phyloP scores from a whole-genome alignment of 306 rosid species.

The Dryas alaskensis region DNA sequence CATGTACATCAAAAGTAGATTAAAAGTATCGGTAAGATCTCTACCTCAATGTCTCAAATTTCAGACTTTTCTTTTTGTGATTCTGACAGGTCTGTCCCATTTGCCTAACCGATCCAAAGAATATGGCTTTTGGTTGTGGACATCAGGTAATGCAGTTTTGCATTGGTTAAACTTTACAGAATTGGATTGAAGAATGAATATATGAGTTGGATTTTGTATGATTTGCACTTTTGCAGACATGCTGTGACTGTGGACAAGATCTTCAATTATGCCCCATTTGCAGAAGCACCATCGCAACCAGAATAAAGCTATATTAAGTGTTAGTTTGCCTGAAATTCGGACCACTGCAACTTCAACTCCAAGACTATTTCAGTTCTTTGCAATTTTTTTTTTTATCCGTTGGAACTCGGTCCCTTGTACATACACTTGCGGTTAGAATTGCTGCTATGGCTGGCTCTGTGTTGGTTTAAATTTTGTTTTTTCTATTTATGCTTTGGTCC shows the following conservation, averaged over 20 bases:
- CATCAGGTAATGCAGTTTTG: slow-evolving; percentile 62
- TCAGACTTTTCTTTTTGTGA: slow-evolving; percentile 14
- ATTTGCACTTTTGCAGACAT: slow-evolving; percentile 55
- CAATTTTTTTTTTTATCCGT: slow-evolving; percentile 19
- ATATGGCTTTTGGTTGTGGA: slow-evolving; percentile 96
- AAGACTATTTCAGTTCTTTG: slow-evolving; percentile 13
- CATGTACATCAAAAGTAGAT: neutral
- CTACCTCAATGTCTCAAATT: slow-evolving; percentile 1
- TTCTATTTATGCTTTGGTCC: neutral
- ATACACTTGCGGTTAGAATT: slow-evolving; percentile 22
- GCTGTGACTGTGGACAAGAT: slow-evolving; percentile 82
- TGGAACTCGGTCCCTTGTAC: slow-evolving; percentile 35
- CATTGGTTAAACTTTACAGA: slow-evolving; percentile 14
- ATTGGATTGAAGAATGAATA: slow-evolving; percentile 10
- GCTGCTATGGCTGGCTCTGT: neutral
- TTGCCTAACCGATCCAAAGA: slow-evolving; percentile 60
- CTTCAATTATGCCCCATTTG: slow-evolving; percentile 84
- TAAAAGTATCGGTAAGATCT: neutral
- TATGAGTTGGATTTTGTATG: neutral
- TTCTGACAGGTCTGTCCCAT: slow-evolving; percentile 70
- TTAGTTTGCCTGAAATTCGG: slow-evolving; percentile 9
- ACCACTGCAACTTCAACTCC: slow-evolving; percentile 20
- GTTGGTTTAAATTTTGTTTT: neutral
- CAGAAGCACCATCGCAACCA: slow-evolving; percentile 58
- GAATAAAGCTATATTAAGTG: slow-evolving; percentile 72